Base-by-base conservation (phyloP, 2,329 filamentous ascomycete genomes). In the Penicillium capsulatum region DNA sequence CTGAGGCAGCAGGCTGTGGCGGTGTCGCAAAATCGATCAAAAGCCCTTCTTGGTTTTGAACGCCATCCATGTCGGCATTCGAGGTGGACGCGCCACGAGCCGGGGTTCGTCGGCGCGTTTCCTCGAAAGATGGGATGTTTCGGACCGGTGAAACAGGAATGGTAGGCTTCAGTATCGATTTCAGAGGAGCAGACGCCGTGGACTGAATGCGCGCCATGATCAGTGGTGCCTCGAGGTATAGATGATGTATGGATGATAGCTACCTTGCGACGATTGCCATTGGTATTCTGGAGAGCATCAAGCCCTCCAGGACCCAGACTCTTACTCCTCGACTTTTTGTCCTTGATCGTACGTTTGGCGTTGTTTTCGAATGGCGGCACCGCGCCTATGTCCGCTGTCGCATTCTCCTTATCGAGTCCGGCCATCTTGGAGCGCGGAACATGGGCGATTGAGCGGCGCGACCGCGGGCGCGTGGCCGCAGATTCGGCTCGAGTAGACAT, bases 271-370 rank as follows among this genome's bases (percentile, higher is more conserved):
- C 86, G 75, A 63, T 94, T 94, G 22, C 86, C 86, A 58, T 74
- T 79, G 31, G 77, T 78, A 58, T 83, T 77, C 63, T 84, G 89
- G 39, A 94, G 74, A 41, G 84, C 83, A 71, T 94, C 89, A 31
- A 95, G 68, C 17, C 90, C 89, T 35, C 91, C 92, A 11, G 92
- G 91, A 2, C 92, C 92, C 53, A 98, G 83, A 68, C 91, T 97
- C 73, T 96, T 97, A 68, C 91, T 96, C 51, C 92, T 82, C 42
- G 84, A 86, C 68, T 89, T 91, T 69, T 74, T 75, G 27, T 68
- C 66, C 36, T 60, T 61, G 20, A 51, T 60, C 7, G 54, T 76
- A 77, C 48, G 17, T 35, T 54, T 59, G n/a, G 49, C 37, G 14
- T 47, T 56, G 10, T 36, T 47, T 15, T 47, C 54, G 9, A 53